These are phyloP conservation scores for Ogataea methylovora DNA, from an alignment of 805 yeast species.

Conservation along the genomic window DNA sequence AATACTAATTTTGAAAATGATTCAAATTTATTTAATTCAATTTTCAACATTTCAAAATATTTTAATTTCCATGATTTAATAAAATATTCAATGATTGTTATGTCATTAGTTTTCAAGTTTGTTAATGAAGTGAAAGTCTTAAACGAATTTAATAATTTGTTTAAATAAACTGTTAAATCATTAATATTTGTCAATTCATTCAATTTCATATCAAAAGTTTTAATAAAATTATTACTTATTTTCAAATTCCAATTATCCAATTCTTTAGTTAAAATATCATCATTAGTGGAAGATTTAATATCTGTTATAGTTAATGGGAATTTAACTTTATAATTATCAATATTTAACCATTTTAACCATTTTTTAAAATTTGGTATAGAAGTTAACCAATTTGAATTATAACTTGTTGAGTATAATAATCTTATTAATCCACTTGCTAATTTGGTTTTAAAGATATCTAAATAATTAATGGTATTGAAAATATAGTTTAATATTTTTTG, in stretches of 20 bases:
- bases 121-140: conserved; percentile 24
- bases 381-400: conserved; percentile 19
- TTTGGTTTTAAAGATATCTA: conserved; percentile 15
- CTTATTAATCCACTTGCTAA: conserved; percentile 14
- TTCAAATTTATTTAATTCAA: conserved; percentile 11
- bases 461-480: conserved; percentile 21
- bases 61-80: conserved; percentile 12
- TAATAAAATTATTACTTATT: conserved; percentile 11
- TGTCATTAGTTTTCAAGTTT: conserved; percentile 6
- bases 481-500: conserved; percentile 19
- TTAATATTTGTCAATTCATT: conserved; percentile 6
- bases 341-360: conserved; percentile 22
- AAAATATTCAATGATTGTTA: conserved; percentile 3
- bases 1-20: conserved; percentile 13
- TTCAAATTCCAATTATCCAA: conserved; percentile 14
- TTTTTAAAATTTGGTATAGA: conserved; percentile 16
- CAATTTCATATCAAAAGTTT: conserved; percentile 5
- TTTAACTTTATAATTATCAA: conserved; percentile 10
- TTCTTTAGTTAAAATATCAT: conserved; percentile 3
- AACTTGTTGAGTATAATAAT: conserved; percentile 10
- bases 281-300: conserved; percentile 7
- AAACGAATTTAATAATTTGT: conserved; percentile 17
- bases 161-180: conserved; percentile 11
- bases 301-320: conserved; percentile 12
- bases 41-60: conserved; percentile 8